Conservation (phyloP, 2,329 filamentous ascomycete genomes). For the Colletotrichum endophyticum region DNA sequence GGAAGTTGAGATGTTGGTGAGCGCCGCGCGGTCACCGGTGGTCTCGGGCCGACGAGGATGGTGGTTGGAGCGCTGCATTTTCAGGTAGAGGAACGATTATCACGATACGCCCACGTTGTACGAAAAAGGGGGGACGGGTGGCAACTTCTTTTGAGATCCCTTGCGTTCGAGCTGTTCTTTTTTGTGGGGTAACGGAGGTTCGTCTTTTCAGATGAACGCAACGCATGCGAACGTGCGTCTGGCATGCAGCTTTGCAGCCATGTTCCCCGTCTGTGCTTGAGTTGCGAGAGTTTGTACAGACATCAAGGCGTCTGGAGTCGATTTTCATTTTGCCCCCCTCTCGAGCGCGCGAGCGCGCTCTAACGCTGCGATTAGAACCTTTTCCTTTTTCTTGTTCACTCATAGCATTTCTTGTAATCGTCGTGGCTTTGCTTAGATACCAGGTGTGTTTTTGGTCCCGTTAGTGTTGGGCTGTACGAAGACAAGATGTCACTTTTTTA, state of each 20-base stretch:
- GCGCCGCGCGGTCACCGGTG: background rate
- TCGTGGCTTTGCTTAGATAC: background rate
- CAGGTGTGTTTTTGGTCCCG: background rate
- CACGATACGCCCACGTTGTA: background rate
- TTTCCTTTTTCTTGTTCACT: background rate
- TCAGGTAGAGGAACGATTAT: background rate
- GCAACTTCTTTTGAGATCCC: background rate
- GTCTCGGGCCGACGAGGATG: background rate
- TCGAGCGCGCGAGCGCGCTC: background rate
- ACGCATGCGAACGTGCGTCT: background rate
- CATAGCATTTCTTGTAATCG: background rate
- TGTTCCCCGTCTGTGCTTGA: background rate
- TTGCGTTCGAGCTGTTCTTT: background rate
- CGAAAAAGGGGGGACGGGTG: background rate
- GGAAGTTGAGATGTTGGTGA: constrained; percentile 61
- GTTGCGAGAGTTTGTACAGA: background rate
- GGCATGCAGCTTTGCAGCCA: background rate
- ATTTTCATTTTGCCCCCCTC: background rate
- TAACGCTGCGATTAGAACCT: background rate
- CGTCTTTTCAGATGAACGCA: background rate
- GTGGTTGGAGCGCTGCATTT: background rate
- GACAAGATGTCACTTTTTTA: background rate
- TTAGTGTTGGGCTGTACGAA: background rate
- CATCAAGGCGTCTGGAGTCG: background rate
- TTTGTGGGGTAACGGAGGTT: background rate